Base-by-base conservation (phyloP, 495 filamentous ascomycete genomes). In the Cladorrhinum samala region DNA sequence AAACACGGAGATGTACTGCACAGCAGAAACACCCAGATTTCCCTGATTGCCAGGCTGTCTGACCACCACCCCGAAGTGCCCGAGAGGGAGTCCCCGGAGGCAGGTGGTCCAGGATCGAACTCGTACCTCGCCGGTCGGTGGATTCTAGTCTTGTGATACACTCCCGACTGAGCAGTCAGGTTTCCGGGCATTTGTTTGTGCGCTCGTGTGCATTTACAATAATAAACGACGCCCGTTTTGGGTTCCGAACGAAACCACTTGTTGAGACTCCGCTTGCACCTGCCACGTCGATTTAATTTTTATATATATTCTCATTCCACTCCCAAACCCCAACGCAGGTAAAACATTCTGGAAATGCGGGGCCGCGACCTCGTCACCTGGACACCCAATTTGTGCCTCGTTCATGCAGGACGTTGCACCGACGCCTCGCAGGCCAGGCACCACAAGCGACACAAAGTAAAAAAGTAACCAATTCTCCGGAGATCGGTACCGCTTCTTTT, bases 321-420 rank as follows among this genome's bases (percentile, higher is more conserved):
- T 21, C 23, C 33, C 14, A 19, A 37, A 36, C 16, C n/a, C n/a
- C n/a, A n/a, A n/a, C n/a, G n/a, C n/a, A n/a, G n/a, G n/a, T n/a
- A n/a, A 20, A 16, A 27, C 14, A 45, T 53, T 13, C 23, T 24
- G 54, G 18, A 18, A 41, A 30, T 30, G 13, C 14, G 24, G 55
- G 53, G 25, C 44, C 49, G 46, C 38, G 50, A 46, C 49, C 21
- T 46, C 43, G 53, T 61, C 58, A 58, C 49, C 61, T 56, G 52
- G 47, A 52, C 42, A 41, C 27, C 27, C 25, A 37, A n/a, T n/a
- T 37, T 45, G 53, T 54, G 50, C 55, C 58, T 64, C 62, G 49
- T 56, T 49, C 54, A 55, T 61, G 62, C 62, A 64, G 46, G 56
- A 39, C 45, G n/a, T n/a, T 46, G 39, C 45, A 49, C 23, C 16